These are phyloP conservation scores for Panicum virgatum DNA, from an alignment of 202 grass and related monocot genomes.

Conservation along the genomic window DNA sequence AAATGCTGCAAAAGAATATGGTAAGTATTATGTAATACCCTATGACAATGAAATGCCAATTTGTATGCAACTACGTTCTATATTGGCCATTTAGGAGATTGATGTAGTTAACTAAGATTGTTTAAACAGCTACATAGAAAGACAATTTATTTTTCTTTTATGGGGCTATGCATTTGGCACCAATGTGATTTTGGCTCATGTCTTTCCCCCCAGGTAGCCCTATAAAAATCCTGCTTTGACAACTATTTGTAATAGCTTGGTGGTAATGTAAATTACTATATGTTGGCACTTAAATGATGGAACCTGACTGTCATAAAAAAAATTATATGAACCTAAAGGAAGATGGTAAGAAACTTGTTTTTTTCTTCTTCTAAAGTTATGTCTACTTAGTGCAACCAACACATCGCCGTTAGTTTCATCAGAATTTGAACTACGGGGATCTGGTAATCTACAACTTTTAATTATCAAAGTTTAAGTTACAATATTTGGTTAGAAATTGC, in stretches of 20 bases:
- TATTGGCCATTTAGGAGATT: not conserved
- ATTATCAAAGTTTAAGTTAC: not conserved
- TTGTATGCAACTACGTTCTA: not conserved
- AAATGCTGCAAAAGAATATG: slow-evolving; percentile 75
- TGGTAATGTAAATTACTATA: not conserved
- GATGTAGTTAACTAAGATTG: slow-evolving; percentile 6
- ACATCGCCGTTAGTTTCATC: not conserved
- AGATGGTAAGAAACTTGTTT: not conserved
- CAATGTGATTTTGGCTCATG: not conserved
- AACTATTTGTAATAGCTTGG: not conserved
- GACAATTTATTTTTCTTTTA: not conserved
- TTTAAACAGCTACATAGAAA: not conserved
- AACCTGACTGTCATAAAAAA: not conserved
- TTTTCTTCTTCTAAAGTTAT: not conserved
- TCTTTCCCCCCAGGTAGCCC: not conserved
- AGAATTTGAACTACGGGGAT: not conserved
- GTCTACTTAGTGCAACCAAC: not conserved
- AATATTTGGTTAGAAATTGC: not conserved
- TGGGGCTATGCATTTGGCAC: not conserved
- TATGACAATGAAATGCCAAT: slow-evolving; percentile 8
- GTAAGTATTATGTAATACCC: slow-evolving; percentile 46
- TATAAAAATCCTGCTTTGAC: not conserved
- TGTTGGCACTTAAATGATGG: not conserved
- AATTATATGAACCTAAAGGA: not conserved
- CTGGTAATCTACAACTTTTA: not conserved